Evolutionary conservation across 495 filamentous ascomycete species (phyloP), one percentile per base, ranked within the genome.

Genomic region (Neurospora sublineolata): DNA sequence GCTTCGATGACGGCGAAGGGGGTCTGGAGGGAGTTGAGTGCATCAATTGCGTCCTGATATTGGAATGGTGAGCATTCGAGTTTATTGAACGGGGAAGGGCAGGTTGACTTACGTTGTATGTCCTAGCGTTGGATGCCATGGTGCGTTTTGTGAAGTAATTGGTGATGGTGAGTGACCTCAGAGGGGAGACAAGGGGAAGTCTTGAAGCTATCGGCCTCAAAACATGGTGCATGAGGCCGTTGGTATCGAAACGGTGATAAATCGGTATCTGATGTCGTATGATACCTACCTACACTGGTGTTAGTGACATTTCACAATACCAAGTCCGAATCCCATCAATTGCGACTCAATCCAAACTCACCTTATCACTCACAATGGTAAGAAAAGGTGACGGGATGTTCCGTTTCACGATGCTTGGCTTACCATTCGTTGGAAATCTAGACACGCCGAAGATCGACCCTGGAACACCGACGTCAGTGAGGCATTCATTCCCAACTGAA

Each of bases 11-110:
- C 85, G 52, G 89, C 85, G 79, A 89, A 93, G 71, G 97, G 97
- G 20, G 91, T 92, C 77, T 98, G 95, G 40, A 97, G 85, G 20
- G 92, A 89, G 78, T 99, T 99, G 79, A 99, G 89, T 36, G 92
- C 87, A 70, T 90, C 84, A 72, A 99, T 88, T 20, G 95, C 95
- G 82, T 92, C 92, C 89, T 92, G 76, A 70, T 68, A 40, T 37
- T 37, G 38, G 11, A 11, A 37, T 10, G 70, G 67, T 52, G 30
- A 23, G 60, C 64, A 14, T 16, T 33, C 11, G 38, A 18, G 18
- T n/a, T 18, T 4, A 0, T 27, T 41, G 20, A 1, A 37, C 1
- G 9, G 12, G 23, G 39, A 5, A 37, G 12, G n/a, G 16, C n/a
- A 3, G 37, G 14, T 16, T 7, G 20, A 2, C 70, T 70, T 71